phyloP scores from a whole-genome alignment of 2,329 filamentous ascomycete genomes.

The Hymenoscyphus fructigenus region DNA sequence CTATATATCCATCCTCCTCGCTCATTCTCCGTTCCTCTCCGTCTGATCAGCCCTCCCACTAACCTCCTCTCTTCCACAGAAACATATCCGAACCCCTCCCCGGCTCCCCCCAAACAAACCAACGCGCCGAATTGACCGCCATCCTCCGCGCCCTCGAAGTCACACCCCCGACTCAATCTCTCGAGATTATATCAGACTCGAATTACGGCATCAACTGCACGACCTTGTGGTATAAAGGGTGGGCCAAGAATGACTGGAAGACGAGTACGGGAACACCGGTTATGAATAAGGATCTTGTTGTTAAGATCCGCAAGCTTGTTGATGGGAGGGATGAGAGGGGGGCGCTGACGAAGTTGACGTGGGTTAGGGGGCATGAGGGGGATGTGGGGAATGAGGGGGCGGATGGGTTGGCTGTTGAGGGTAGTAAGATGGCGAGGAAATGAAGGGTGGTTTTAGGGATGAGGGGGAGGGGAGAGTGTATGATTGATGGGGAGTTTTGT shows the following conservation, averaged over 20 bases:
- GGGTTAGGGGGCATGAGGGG: constrained; percentile 83
- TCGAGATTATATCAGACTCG: constrained; percentile 85
- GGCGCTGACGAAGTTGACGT: constrained; percentile 69
- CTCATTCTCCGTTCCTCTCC: constrained; percentile 12
- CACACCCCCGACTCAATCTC: constrained; percentile 63
- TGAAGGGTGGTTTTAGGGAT: neutral
- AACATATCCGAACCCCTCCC: constrained; percentile 46
- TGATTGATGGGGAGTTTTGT: neutral
- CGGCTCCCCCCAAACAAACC: constrained; percentile 73
- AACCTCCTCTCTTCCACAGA: constrained; percentile 40
- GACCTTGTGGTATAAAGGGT: constrained; percentile 77
- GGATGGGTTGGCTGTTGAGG: constrained; percentile 72
- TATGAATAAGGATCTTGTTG: constrained; percentile 83
- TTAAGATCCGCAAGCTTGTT: constrained; percentile 69
- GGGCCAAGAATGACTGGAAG: constrained; percentile 75
- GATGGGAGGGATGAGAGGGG: constrained; percentile 63
- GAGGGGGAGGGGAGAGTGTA: neutral
- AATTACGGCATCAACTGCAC: constrained; percentile 88
- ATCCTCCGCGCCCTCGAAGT: constrained; percentile 80
- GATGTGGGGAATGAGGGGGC: constrained; percentile 77
- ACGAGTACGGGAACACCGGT: constrained; percentile 70
- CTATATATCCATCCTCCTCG: too few species aligned
- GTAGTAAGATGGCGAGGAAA: neutral
- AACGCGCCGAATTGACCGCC: constrained; percentile 91
- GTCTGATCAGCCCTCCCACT: neutral